These are phyloP conservation scores for Malbranchea zuffiana DNA, from an alignment of 2,329 filamentous ascomycete genomes.

Conservation along the genomic window DNA sequence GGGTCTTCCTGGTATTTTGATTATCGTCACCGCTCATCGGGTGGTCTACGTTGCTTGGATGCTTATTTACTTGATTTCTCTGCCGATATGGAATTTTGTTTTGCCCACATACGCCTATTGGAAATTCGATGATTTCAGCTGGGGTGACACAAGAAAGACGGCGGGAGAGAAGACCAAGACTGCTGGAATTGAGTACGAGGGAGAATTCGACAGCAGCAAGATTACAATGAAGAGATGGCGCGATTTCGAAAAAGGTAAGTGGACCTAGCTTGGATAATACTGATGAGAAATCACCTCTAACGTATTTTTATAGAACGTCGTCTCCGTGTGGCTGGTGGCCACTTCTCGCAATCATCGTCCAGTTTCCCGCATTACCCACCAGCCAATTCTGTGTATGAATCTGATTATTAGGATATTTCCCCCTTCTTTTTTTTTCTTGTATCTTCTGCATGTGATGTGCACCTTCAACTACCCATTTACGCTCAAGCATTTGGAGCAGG, in stretches of 20 bases:
- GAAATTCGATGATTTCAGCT: slow-evolving; percentile 99
- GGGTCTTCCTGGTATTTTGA: slow-evolving; percentile 82
- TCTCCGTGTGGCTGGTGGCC: slow-evolving; percentile 19
- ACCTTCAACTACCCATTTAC: neutral
- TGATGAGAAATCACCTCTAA: slow-evolving; percentile 14
- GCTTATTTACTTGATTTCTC: slow-evolving; percentile 83
- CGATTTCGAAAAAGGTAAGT: slow-evolving; percentile 73
- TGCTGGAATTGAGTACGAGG: slow-evolving; percentile 74
- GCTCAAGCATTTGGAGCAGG: neutral
- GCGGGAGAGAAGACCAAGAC: slow-evolving; percentile 82
- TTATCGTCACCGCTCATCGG: slow-evolving; percentile 85
- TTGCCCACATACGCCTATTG: slow-evolving; percentile 91
- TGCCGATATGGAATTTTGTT: slow-evolving; percentile 96
- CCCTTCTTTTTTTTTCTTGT: neutral
- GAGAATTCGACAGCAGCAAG: slow-evolving; percentile 96
- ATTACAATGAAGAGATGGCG: slow-evolving; percentile 99
- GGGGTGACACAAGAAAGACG: slow-evolving; percentile 96
- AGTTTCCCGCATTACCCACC: slow-evolving; percentile 21
- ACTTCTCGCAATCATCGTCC: slow-evolving; percentile 20
- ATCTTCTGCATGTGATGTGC: neutral
- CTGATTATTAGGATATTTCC: slow-evolving; percentile 24
- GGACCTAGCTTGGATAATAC: neutral
- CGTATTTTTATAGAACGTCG: slow-evolving; percentile 28
- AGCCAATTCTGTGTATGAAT: slow-evolving; percentile 25
- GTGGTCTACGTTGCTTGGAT: slow-evolving; percentile 93